Base-by-base conservation (phyloP, 1,139 yeast species). In the Lodderomyces theae region DNA sequence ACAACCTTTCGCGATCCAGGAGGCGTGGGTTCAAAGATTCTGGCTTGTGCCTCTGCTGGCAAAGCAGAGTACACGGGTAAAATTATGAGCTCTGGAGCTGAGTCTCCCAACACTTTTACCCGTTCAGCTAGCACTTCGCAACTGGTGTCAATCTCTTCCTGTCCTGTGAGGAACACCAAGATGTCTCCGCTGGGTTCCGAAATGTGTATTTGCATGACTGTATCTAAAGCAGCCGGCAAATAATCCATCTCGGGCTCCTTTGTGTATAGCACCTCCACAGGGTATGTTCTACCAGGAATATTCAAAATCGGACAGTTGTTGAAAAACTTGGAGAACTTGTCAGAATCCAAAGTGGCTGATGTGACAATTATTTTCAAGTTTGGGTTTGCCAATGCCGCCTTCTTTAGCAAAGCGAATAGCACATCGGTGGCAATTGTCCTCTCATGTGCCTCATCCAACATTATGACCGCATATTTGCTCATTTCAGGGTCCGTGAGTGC, bases 391-490 rank as follows among this genome's bases (percentile, higher is more conserved):
- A 58, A 53, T 0, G 83, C 77, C 0, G 96, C 95, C 46, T 82
- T 73, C 52, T 89, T 86, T 47, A 92, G 63, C 36, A 92, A 64
- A 0, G 95, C 95, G 70, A 92, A 89, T 26, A 92, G 64, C 4
- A 92, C 86, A 69, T 92, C 98, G 0, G 97, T 92, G 0, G 97
- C 86, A 35, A 92, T 80, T 0, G 97, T 90, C 54, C 98, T 74
- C 61, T 92, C 98, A 61, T 92, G 98, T 0, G 97, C 97, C 61
- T 89, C 97, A 64, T 89, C 97, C 41, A 89, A 66, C 89, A 89
- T 86, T 12, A 89, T 82, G 1, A 86, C 92, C 0, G 95, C 80
- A 56, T 90, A 89, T 47, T 69, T 77, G 18, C 74, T 70, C 83
- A 89, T 74, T 23, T 69, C 63, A 0, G 94, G 88, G 57, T 90